phyloP scores from a whole-genome alignment of 2,329 filamentous ascomycete genomes.

The Nakataea oryzae region DNA sequence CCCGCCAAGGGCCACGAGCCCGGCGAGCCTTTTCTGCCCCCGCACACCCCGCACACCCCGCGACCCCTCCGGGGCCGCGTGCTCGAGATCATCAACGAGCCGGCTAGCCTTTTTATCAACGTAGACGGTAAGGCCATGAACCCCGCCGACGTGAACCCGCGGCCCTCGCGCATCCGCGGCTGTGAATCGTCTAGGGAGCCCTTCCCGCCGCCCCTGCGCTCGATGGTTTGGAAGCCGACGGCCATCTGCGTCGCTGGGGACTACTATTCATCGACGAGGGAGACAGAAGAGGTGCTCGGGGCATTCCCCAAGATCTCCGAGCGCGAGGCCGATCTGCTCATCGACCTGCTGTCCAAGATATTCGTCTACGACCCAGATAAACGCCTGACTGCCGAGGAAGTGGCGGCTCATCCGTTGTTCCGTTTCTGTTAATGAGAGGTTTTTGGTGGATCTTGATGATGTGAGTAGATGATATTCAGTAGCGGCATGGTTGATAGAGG shows the following conservation, averaged over 20 bases:
- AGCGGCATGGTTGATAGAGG: neutral
- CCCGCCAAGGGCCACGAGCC: neutral
- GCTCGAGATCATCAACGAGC: slow-evolving; percentile 8
- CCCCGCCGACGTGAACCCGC: neutral
- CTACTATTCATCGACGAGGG: slow-evolving; percentile 9
- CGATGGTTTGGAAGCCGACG: slow-evolving; percentile 9
- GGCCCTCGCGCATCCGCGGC: neutral
- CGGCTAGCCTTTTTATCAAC: slow-evolving; percentile 5
- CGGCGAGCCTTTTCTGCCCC: slow-evolving; percentile 1
- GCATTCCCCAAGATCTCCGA: slow-evolving; percentile 11
- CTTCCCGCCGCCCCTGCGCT: slow-evolving; percentile 4
- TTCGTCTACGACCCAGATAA: slow-evolving; percentile 12
- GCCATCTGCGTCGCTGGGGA: slow-evolving; percentile 7
- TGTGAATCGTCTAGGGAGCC: slow-evolving; percentile 2
- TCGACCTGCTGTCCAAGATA: slow-evolving; percentile 12
- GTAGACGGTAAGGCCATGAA: slow-evolving; percentile 5
- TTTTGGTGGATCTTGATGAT: neutral
- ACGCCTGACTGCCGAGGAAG: slow-evolving; percentile 5
- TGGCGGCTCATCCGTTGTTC: slow-evolving; percentile 6
- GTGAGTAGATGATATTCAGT: neutral
- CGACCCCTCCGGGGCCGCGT: slow-evolving; percentile 8
- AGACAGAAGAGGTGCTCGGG: slow-evolving; percentile 8
- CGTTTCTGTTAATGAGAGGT: neutral
- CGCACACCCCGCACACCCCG: slow-evolving; percentile 4
- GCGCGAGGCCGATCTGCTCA: slow-evolving; percentile 9